Conservation (phyloP, 2,329 filamentous ascomycete species). For the Trichophyton equinum region DNA sequence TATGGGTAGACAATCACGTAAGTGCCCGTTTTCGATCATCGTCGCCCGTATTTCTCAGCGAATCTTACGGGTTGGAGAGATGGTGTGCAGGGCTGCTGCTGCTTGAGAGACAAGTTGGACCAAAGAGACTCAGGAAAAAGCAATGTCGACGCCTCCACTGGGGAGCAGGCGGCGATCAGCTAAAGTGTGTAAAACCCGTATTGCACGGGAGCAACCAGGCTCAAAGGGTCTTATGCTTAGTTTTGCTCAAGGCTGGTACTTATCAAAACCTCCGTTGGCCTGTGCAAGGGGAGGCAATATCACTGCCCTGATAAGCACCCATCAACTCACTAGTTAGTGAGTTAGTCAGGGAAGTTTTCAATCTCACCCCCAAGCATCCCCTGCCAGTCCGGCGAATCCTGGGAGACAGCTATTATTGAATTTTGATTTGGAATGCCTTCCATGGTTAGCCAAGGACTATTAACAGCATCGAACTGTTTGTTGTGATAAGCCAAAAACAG, state of each 20-base stretch:
- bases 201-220: not conserved
- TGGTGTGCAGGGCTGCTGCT: not conserved
- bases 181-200: slow-evolving; percentile 1
- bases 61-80: not conserved
- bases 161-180: not conserved
- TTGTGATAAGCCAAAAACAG: not conserved
- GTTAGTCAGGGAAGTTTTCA: not conserved
- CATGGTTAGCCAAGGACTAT: not conserved
- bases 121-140: slow-evolving; percentile 2
- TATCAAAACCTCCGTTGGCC: not conserved
- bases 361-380: not conserved
- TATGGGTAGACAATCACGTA: not conserved
- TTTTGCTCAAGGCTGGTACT: not conserved
- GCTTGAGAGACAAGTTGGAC: not conserved
- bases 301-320: not conserved
- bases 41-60: not conserved
- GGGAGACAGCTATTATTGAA: not conserved
- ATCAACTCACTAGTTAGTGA: not conserved
- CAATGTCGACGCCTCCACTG: not conserved
- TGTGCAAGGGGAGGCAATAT: not conserved
- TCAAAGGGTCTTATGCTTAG: not conserved
- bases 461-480: not conserved
- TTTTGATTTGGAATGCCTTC: not conserved
- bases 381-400: not conserved
- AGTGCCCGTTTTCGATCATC: not conserved